Conservation (phyloP, 1,139 yeast genomes). For the Lodderomyces parapsilosis region DNA sequence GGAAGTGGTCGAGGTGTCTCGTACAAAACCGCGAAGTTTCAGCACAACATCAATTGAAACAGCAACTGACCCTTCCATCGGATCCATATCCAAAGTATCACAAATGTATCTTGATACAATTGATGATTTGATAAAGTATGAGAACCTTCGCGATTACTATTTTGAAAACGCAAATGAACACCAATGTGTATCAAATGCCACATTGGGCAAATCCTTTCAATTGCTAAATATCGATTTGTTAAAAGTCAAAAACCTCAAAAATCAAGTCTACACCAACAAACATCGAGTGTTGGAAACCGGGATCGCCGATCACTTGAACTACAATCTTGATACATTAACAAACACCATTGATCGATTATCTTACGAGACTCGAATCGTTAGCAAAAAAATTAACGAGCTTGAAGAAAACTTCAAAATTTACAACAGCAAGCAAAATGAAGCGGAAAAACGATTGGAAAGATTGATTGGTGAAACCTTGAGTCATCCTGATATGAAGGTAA, state of each 20-base stretch:
- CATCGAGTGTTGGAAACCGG: slow-evolving; percentile 33
- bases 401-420: slow-evolving; percentile 61
- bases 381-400: slow-evolving; percentile 74
- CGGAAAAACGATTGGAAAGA: slow-evolving; percentile 26
- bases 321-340: slow-evolving; percentile 60
- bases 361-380: slow-evolving; percentile 75
- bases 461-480: slow-evolving; percentile 38
- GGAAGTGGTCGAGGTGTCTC: slow-evolving; percentile 3
- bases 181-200: slow-evolving; percentile 15
- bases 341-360: slow-evolving; percentile 73
- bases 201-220: slow-evolving; percentile 26
- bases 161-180: slow-evolving; percentile 9
- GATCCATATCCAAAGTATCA: slow-evolving; percentile 27
- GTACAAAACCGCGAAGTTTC: slow-evolving; percentile 21
- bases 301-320: slow-evolving; percentile 34
- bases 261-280: slow-evolving; percentile 30
- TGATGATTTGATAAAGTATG: slow-evolving; percentile 21
- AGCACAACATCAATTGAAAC: slow-evolving; percentile 47
- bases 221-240: slow-evolving; percentile 32
- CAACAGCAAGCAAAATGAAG: slow-evolving; percentile 28
- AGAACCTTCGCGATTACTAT: slow-evolving; percentile 18
- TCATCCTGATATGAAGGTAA: slow-evolving; percentile 34
- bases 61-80: slow-evolving; percentile 12
- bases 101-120: slow-evolving; percentile 23
- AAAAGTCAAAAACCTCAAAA: slow-evolving; percentile 29